Conservation (phyloP, 2,329 filamentous ascomycete species). For the Rutstroemia sp. region DNA sequence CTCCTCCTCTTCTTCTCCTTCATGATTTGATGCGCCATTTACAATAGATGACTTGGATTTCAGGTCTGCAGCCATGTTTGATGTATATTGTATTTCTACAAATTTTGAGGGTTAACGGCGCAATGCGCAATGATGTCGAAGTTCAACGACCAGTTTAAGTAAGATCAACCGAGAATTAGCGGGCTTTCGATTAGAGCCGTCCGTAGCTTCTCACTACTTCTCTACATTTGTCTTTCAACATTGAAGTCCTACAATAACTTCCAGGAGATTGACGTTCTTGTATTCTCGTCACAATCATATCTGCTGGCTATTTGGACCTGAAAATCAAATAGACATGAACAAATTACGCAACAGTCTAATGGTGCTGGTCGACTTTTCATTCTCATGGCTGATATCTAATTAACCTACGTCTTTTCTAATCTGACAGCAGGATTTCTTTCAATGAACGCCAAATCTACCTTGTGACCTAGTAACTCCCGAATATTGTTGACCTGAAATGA, state of each 20-base stretch:
- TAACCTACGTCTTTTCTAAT: constrained; percentile 38
- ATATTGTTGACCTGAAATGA: constrained; percentile 47
- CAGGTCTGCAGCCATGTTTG: too few species aligned
- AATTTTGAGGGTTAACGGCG: too few species aligned
- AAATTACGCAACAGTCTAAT: too few species aligned
- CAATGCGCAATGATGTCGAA: too few species aligned
- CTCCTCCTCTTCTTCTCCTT: constrained; percentile 46
- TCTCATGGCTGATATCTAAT: constrained; percentile 1
- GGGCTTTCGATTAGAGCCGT: neutral
- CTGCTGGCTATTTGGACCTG: neutral
- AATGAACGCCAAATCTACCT: constrained; percentile 90
- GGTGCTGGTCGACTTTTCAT: neutral
- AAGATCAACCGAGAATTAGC: neutral
- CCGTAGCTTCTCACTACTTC: too few species aligned
- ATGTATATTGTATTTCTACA: too few species aligned
- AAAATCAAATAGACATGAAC: too few species aligned
- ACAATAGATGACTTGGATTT: neutral
- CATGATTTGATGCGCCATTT: neutral
- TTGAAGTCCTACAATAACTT: too few species aligned
- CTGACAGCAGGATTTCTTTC: constrained; percentile 85
- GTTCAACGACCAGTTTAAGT: too few species aligned
- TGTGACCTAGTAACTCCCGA: constrained; percentile 63
- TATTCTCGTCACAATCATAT: neutral
- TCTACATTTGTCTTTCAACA: too few species aligned
- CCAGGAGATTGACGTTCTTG: too few species aligned